These are phyloP conservation scores for Claviceps sp. DNA, from an alignment of 2,329 filamentous ascomycete species.

Conservation along the genomic window DNA sequence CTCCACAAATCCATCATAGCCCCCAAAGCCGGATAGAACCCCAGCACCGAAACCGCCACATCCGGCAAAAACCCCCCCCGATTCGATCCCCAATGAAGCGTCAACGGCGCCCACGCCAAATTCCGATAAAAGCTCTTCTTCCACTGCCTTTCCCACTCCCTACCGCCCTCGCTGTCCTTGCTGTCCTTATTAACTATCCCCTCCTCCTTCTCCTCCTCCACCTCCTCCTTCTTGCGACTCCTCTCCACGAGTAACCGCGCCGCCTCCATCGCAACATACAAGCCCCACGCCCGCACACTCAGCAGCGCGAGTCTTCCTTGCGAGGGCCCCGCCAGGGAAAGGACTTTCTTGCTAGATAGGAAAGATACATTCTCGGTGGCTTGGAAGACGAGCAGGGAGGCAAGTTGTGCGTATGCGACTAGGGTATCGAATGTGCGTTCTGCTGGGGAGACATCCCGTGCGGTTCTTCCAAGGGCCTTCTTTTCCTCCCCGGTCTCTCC, in stretches of 20 bases:
- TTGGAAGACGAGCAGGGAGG: constrained; percentile 58
- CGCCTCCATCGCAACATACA: constrained; percentile 66
- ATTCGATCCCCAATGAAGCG: constrained; percentile 63
- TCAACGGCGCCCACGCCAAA: constrained; percentile 67
- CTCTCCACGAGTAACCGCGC: constrained; percentile 44
- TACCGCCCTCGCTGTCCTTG: too few species aligned
- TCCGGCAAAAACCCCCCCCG: constrained; percentile 43
- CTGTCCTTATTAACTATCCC: too few species aligned
- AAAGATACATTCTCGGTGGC: constrained; percentile 73
- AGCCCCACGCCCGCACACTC: constrained; percentile 70
- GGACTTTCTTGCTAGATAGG: constrained; percentile 58
- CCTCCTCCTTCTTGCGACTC: constrained; percentile 24
- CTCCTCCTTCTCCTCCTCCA: not conserved
- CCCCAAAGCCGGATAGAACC: constrained; percentile 29
- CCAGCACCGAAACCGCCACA: constrained; percentile 26
- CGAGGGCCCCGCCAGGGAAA: constrained; percentile 43
- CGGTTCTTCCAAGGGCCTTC: constrained; percentile 11
- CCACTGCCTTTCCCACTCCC: constrained; percentile 37
- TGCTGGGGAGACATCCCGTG: constrained; percentile 20
- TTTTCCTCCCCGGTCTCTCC: constrained; percentile 14
- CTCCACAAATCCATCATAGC: constrained; percentile 33
- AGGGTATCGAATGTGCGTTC: constrained; percentile 25
- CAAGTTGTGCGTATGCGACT: constrained; percentile 56
- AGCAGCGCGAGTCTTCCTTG: constrained; percentile 52
- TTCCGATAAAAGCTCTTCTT: constrained; percentile 57